These are phyloP conservation scores for Fomitopsis schrenkii DNA, from an alignment of 1,284 basidiomycete species.

Conservation along the genomic window DNA sequence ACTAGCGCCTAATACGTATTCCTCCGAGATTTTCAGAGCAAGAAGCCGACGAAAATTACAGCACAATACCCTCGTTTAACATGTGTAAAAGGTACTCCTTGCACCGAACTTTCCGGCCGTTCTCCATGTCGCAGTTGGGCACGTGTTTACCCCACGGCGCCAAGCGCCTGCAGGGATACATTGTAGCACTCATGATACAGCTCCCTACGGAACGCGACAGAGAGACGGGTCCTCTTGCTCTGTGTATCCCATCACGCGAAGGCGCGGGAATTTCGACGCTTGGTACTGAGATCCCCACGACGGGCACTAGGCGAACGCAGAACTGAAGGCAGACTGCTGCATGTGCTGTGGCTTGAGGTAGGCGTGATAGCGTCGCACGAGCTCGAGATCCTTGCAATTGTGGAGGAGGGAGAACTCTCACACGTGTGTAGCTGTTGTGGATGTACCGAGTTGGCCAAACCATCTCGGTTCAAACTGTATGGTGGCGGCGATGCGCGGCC, in stretches of 20 bases:
- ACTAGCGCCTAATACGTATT: too few species aligned
- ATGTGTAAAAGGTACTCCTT: too few species aligned
- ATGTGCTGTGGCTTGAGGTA: constrained; percentile 53
- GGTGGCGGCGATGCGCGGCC: neutral
- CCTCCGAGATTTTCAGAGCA: too few species aligned
- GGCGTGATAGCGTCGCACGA: constrained; percentile 11
- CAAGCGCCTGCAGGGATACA: too few species aligned
- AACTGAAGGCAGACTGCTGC: constrained; percentile 40
- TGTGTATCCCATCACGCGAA: constrained; percentile 29
- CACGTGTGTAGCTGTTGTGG: neutral
- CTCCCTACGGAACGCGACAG: constrained; percentile 41
- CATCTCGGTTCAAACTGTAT: neutral
- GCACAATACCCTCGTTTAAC: too few species aligned
- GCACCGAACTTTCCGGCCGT: too few species aligned
- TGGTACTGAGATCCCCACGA: constrained; percentile 34
- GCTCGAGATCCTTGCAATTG: neutral
- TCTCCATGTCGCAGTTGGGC: too few species aligned
- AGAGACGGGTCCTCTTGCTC: constrained; percentile 28
- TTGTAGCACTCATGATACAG: too few species aligned
- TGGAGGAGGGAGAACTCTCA: neutral
- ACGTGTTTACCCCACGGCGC: too few species aligned
- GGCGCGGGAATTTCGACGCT: constrained; percentile 24
- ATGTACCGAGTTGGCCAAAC: neutral
- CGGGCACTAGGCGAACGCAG: constrained; percentile 22
- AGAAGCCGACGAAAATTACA: too few species aligned